Base-by-base conservation (phyloP, 345 rosid genomes). In the Eucalyptus erythrocorys region DNA sequence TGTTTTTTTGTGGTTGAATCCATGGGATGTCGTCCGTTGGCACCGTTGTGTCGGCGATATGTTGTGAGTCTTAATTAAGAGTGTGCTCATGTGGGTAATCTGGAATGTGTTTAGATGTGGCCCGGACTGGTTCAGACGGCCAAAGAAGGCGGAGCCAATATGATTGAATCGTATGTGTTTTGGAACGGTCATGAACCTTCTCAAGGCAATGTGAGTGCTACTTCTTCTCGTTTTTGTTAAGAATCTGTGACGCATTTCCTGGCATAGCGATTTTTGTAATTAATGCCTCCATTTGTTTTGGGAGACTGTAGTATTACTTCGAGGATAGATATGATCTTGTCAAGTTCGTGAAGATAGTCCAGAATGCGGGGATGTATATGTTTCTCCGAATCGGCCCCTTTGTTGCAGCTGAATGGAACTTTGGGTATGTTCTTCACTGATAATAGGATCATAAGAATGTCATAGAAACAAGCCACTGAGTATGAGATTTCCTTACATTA, bases 361-460 rank as follows among this genome's bases (percentile, higher is more conserved):
- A 98, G 89, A 92, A 95, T 89, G 98, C 98, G 47, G 96, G 97
- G 82, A 93, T 98, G 99, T 95, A 95, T 87, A 93, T 97, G 94
- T 96, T 97, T 90, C 97, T 98, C 71, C 94, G 99, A n/a, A 98
- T 98, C 32, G 99, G 99, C 32, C 99, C 99, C 53, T 97, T 95
- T 88, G 93, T 97, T 89, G 99, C 97, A 2, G 99, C 99, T 30
- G 99, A 98, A 89, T 98, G 98, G 98, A 94, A 95, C 90, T 98
- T 88, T 86, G 99, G 99, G 99, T 98, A 92, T 76, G 87, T 55
- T 79, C 27, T 59, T 80, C 66, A 32, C 50, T 87, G 57, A 57
- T 88, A 19, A 13, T n/a, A 80, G 61, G 51, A 87, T 55, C 15
- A 13, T 51, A 10, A 42, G 26, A 42, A 30, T 85, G 47, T 10